Evolutionary conservation across 2,329 filamentous ascomycete genomes (phyloP).

Genomic region (Mollisiaceae sp.): DNA sequence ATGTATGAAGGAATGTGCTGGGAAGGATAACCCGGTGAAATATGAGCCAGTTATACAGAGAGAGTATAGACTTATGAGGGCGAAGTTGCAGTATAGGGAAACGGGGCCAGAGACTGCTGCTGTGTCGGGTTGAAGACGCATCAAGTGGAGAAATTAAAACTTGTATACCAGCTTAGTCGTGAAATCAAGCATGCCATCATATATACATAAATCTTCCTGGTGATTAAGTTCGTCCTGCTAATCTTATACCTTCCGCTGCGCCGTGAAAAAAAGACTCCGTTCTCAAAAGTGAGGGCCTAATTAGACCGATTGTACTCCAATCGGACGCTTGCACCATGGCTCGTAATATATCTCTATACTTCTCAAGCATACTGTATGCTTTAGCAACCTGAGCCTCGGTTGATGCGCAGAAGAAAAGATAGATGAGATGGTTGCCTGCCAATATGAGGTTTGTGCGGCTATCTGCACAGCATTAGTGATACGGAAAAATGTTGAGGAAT

Average conservation of each 20-base stretch:
- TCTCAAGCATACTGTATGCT: constrained; percentile 28
- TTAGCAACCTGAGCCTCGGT: constrained; percentile 26
- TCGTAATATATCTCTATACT: constrained; percentile 25
- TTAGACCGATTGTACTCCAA: constrained; percentile 31
- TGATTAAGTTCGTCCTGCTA: neutral
- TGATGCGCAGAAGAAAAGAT: constrained; percentile 52
- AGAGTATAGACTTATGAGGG: constrained; percentile 37
- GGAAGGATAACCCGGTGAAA: constrained; percentile 50
- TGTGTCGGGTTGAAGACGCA: neutral
- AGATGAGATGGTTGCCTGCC: constrained; percentile 55
- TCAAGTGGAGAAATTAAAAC: neutral
- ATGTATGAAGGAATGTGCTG: constrained; percentile 54
- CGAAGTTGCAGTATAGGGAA: constrained; percentile 34
- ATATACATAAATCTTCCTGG: neutral
- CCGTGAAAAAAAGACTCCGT: constrained; percentile 29
- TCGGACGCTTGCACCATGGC: constrained; percentile 18
- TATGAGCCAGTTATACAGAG: constrained; percentile 50
- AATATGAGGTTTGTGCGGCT: constrained; percentile 52
- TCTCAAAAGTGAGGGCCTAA: constrained; percentile 27
- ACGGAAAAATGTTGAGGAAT: neutral
- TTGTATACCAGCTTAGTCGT: neutral
- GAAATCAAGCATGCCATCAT: neutral
- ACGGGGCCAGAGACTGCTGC: neutral
- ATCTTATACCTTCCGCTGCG: constrained; percentile 23
- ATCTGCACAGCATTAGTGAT: constrained; percentile 14